Conservation (phyloP, 2,329 filamentous ascomycete genomes). For the Talaromyces atroroseus region DNA sequence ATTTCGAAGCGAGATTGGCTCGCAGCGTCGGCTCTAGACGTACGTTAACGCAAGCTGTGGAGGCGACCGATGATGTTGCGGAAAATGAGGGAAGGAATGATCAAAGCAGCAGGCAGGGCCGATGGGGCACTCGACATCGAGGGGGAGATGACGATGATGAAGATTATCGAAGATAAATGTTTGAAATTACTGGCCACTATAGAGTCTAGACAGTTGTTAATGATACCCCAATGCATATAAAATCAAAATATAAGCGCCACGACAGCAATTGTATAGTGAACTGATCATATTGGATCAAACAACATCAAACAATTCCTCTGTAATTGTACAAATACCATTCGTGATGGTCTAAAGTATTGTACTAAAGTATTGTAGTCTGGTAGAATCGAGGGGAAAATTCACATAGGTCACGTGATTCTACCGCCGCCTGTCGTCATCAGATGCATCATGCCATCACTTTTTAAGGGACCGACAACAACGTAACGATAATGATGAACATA, state of each 20-base stretch:
- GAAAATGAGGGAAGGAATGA: neutral
- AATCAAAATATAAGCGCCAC: too few relatives aligned
- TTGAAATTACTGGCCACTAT: neutral
- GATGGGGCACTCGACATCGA: too few relatives aligned
- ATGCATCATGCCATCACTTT: neutral
- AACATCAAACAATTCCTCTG: too few relatives aligned
- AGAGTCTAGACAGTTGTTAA: neutral
- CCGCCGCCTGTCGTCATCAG: neutral
- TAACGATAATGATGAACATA: neutral
- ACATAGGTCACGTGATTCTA: neutral
- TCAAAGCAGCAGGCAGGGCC: neutral
- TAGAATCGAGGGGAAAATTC: too few relatives aligned
- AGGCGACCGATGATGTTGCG: neutral
- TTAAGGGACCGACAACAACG: neutral
- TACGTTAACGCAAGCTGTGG: neutral
- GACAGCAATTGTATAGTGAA: too few relatives aligned
- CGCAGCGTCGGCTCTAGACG: constrained; percentile 10
- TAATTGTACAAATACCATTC: too few relatives aligned
- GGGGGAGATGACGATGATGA: neutral
- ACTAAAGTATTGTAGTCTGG: too few relatives aligned
- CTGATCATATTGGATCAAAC: too few relatives aligned
- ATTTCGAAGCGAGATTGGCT: constrained; percentile 11
- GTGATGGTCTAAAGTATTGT: too few relatives aligned
- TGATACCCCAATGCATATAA: neutral
- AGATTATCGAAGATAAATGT: neutral